Evolutionary conservation across 192 early-diverging fungal genomes (phyloP).

Genomic region (Powellomyces hirtus): DNA sequence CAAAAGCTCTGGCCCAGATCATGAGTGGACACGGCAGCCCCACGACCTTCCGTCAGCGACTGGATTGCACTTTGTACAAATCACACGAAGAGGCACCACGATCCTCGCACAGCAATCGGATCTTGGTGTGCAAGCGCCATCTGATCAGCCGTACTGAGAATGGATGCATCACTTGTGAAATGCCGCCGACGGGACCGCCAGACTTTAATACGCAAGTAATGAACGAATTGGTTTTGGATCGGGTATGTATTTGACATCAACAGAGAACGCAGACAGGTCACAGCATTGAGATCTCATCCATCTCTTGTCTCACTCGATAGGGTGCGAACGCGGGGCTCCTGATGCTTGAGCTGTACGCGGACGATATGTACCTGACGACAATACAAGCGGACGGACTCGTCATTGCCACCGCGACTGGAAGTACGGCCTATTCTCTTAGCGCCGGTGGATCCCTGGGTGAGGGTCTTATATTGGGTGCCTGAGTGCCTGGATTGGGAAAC

Average conservation of each 20-base stretch:
- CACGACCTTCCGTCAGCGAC: conserved; percentile 86
- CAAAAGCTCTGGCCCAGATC: conserved; percentile 57
- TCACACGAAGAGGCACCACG: neutral
- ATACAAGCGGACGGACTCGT: conserved; percentile 96
- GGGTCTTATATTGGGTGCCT: conserved; percentile 13
- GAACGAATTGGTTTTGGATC: conserved; percentile 35
- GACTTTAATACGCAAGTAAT: conserved; percentile 16
- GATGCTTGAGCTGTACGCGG: conserved; percentile 73
- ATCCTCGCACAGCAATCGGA: neutral
- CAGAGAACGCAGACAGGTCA: conserved; percentile 79
- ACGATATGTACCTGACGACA: conserved; percentile 86
- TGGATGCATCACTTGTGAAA: conserved; percentile 16
- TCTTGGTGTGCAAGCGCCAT: neutral
- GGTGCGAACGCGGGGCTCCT: conserved; percentile 43
- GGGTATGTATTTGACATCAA: conserved; percentile 3
- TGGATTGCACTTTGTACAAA: conserved; percentile 78
- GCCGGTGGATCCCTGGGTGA: conserved; percentile 87
- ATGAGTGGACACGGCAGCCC: conserved; percentile 56
- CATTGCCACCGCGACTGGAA: conserved; percentile 90
- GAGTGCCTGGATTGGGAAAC: neutral
- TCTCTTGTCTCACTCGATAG: conserved; percentile 79
- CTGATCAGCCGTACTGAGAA: neutral
- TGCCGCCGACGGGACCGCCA: neutral
- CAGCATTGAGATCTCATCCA: conserved; percentile 92
- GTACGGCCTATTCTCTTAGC: conserved; percentile 61